A percentile compares a stretch with the other conserved stretches of the same genome.
Conservation (phyloP, 148 eudicot species). For the Silene conica region DNA sequence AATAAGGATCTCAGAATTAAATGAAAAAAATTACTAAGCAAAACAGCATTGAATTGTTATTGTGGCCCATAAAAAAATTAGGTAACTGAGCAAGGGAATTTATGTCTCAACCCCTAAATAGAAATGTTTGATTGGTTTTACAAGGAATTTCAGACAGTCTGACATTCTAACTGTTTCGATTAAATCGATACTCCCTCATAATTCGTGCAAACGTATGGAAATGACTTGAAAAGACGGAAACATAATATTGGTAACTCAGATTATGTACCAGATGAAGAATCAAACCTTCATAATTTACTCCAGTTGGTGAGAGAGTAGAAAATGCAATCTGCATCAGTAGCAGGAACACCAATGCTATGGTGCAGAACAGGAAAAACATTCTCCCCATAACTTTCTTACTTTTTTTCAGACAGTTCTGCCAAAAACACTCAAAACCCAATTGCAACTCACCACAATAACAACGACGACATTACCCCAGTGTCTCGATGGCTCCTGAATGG, state of each 20-base stretch:
- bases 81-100: conserved; percentile 16
- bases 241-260: not conserved
- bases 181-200: not conserved
- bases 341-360: conserved; percentile 49
- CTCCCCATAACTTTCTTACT: conserved; percentile 30
- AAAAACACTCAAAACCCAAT: not conserved
- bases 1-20: conserved; percentile 9
- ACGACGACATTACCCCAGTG: not conserved
- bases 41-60: not conserved
- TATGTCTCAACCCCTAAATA: conserved; percentile 21
- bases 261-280: conserved; percentile 8
- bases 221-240: too few relatives aligned
- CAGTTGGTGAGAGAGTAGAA: conserved; percentile 89
- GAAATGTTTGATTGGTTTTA: conserved; percentile 11
- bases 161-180: conserved; percentile 1
- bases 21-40: conserved; percentile 3
- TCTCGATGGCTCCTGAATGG: too few relatives aligned
- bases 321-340: conserved; percentile 39
- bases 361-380: conserved; percentile 22
- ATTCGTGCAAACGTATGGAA: too few relatives aligned
- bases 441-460: conserved; percentile 12
- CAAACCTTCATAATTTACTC: conserved; percentile 89
- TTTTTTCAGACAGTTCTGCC: not conserved
- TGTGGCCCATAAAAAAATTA: conserved; percentile 24
- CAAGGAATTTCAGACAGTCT: not conserved